A percentile compares a stretch with the other conserved stretches of the same genome.
Evolutionary conservation across 192 early-diverging fungal genomes (phyloP).

Genomic region (Entomortierella lignicola): DNA sequence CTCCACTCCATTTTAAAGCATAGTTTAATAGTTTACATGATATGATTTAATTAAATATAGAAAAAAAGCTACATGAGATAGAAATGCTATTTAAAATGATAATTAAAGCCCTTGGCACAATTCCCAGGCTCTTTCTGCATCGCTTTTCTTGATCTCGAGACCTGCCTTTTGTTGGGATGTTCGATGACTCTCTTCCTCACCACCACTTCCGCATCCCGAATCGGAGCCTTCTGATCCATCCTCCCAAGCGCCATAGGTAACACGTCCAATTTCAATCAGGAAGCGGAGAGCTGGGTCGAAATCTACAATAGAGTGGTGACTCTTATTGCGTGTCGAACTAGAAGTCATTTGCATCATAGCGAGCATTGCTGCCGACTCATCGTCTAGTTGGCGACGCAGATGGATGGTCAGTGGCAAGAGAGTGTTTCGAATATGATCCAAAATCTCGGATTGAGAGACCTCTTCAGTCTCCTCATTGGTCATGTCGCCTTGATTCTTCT

Average conservation of each 20-base stretch:
- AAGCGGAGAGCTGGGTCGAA: conserved; percentile 48
- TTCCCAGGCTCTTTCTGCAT: conserved; percentile 52
- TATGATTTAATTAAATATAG: not conserved
- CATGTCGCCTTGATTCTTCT: conserved; percentile 7
- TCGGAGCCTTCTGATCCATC: conserved; percentile 47
- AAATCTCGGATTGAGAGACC: conserved; percentile 39
- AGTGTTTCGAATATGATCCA: conserved; percentile 51
- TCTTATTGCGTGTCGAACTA: conserved; percentile 20
- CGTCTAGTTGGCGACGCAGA: conserved; percentile 46
- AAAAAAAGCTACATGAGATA: not conserved
- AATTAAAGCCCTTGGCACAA: conserved; percentile 27
- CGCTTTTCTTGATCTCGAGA: conserved; percentile 32
- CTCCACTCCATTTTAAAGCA: too few species aligned
- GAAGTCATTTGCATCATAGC: conserved; percentile 39
- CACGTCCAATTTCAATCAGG: conserved; percentile 47
- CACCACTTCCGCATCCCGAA: conserved; percentile 46
- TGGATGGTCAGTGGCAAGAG: conserved; percentile 43
- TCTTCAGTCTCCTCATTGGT: conserved; percentile 13
- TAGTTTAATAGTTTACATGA: not conserved
- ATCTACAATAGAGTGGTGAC: conserved; percentile 14
- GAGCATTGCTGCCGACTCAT: conserved; percentile 43
- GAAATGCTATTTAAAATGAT: not conserved
- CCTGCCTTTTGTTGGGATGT: not conserved
- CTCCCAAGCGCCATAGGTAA: conserved; percentile 51
- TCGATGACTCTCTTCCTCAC: conserved; percentile 21